Percentiles rank a stretch among this genome's conserved stretches.
phyloP scores from a whole-genome alignment of 441 rosid species.

The Omphalea diandra region DNA sequence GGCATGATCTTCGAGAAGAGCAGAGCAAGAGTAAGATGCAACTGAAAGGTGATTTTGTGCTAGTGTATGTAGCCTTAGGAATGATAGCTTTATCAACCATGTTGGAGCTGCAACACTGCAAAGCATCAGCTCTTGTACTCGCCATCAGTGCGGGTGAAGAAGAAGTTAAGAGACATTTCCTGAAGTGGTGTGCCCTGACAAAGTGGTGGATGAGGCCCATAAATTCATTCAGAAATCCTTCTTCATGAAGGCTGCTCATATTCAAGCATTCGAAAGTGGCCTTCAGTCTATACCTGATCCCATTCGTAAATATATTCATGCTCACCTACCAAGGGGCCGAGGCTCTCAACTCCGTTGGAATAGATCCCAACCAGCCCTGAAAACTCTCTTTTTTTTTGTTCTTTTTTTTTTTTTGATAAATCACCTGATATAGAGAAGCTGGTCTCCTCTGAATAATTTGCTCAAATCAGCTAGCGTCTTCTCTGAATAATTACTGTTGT shows the following conservation, averaged over 20 bases:
- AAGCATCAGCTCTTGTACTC: slow-evolving; percentile 48
- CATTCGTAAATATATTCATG: slow-evolving; percentile 32
- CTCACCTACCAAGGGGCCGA: slow-evolving; percentile 26
- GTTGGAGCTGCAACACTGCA: slow-evolving; percentile 29
- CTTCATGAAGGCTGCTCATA: slow-evolving; percentile 54
- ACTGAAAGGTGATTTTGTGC: slow-evolving; percentile 37
- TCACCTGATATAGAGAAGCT: no score
- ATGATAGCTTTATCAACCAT: slow-evolving; percentile 41
- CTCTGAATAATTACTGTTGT: neutral
- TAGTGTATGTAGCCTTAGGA: slow-evolving; percentile 45
- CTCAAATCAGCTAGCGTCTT: no score
- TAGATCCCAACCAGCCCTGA: slow-evolving; percentile 32
- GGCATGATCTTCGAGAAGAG: neutral
- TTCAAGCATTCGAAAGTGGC: slow-evolving; percentile 36
- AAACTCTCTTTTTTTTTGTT: neutral
- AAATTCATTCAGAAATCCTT: slow-evolving; percentile 39
- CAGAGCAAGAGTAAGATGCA: neutral
- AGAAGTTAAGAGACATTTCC: slow-evolving; percentile 48
- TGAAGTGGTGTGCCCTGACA: slow-evolving; percentile 47
- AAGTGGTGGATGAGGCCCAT: slow-evolving; percentile 43
- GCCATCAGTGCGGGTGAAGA: slow-evolving; percentile 54
- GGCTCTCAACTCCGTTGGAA: slow-evolving; percentile 49
- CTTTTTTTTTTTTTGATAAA: neutral
- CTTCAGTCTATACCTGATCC: slow-evolving; percentile 22
- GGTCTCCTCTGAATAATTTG: no score